Base-by-base conservation (phyloP, 495 filamentous ascomycete species). In the Aspergillus kassunensis region DNA sequence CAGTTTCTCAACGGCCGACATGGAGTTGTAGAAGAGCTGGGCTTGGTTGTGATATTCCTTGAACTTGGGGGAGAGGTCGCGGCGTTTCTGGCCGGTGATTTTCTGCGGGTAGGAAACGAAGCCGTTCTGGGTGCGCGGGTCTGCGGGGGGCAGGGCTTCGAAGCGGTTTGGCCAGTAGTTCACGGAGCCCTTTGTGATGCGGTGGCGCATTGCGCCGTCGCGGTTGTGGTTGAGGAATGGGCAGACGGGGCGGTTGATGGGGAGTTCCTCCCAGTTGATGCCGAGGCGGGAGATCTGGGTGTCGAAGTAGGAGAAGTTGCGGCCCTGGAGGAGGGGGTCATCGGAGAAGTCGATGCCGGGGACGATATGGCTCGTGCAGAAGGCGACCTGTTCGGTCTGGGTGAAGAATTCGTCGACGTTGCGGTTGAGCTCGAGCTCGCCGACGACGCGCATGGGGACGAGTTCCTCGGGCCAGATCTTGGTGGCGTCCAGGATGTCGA, bases 151-250 rank as follows among this genome's bases (percentile, higher is more conserved):
- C 20, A 75, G 71, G 7, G 78, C 73, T 3, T 81, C 76, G 54
- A 81, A 88, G 2, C 89, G 81, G 66, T 95, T 96, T 16, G 90
- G 90, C 86, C 86, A 95, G 73, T 96, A 95, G 71, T 92, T 95
- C 56, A 90, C 83, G 1, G 74, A 83, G 50, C 90, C 88, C 57
- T 79, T 81, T 27, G 75, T 77, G 60, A 86, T 83, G 19, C 71
- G 69, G 52, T 79, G 77, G 31, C 51, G 60, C 54, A 60, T 60
- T 1, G 65, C 58, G 9, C 70, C 70, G 13, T 73, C 70, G 2
- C 70, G 59, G 52, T 73, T 73, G 33, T 86, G 64, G 39, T 50
- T 69, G 58, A 73, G 62, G 20, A 69, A 71, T 54, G 91, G 89
- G 56, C 89, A 95, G 11, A 86, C 73, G 0, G 82, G 84, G 0